phyloP scores from a whole-genome alignment of 164 flowering plant species.

The Taxillus chinensis region DNA sequence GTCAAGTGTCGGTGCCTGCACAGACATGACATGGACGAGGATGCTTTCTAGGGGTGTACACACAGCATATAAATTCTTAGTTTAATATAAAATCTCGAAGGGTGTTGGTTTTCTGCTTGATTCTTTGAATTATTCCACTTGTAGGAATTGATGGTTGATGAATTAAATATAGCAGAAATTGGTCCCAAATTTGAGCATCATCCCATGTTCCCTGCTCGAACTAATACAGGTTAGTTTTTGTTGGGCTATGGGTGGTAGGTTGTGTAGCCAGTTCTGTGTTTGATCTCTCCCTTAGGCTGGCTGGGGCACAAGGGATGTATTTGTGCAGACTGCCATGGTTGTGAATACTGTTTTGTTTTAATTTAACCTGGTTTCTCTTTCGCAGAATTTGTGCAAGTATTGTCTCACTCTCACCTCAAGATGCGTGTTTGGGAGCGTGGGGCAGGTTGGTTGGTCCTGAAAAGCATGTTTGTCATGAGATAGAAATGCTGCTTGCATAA shows the following conservation, averaged over 20 bases:
- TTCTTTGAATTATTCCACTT: background rate
- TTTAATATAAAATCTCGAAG: no score
- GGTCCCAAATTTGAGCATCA: conserved; percentile 97
- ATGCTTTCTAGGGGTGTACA: no score
- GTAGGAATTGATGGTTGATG: conserved; percentile 79
- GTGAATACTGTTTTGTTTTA: no score
- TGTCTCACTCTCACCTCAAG: conserved; percentile 75
- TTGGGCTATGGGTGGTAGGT: background rate
- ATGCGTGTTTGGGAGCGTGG: conserved; percentile 99
- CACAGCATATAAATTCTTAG: no score
- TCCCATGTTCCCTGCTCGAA: conserved; percentile 77
- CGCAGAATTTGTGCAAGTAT: conserved; percentile 92
- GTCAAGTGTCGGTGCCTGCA: no score
- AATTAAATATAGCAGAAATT: conserved; percentile 65
- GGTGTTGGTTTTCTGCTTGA: no score
- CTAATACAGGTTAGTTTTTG: conserved; percentile 72
- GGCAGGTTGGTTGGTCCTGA: conserved; percentile 47
- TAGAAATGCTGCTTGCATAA: background rate
- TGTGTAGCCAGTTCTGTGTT: background rate
- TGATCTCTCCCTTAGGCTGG: background rate
- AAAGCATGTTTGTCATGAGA: background rate
- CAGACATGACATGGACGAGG: no score
- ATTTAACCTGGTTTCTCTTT: background rate
- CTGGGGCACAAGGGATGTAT: no score
- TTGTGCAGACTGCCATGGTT: no score